Base-by-base conservation (phyloP, 2,329 filamentous ascomycete genomes). In the Mycosphaerella arachidis region DNA sequence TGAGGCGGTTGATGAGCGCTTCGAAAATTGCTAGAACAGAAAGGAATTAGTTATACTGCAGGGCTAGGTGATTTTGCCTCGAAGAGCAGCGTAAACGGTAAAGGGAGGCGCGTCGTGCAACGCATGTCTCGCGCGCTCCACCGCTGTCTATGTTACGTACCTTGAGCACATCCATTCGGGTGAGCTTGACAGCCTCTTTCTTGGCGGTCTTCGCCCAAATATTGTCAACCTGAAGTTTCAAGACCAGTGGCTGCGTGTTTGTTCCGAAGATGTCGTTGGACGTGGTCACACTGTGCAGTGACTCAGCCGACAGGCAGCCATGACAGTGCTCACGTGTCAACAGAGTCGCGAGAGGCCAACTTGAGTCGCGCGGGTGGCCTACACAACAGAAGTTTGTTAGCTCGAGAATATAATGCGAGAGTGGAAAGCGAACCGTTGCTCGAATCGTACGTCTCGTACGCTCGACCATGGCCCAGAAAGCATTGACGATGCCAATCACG, bases 1-100 rank as follows among this genome's bases (percentile, higher is more conserved):
- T 63, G 1, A 73, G 64, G 6, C 73, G 64, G 55, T 76, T 75
- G 61, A 76, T 66, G 57, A 74, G 69, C 6, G 71, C 69, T 45
- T 73, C 69, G 55, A 76, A 76, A 63, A 75, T 72, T 76, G 70
- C 60, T 24, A 24, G 24, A 24, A 24, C 24, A 24, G 24, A 24
- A 24, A 24, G 24, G 24, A 24, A 24, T 24, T 24, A 24, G 24
- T 24, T 24, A 24, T 24, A 24, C 24, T 24, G 24, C 24, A 24
- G 24, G 24, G 24, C 24, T 24, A 24, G 24, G 24, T 24, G 24
- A 24, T 24, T 1, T 24, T 24, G 24, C 2, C 24, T 24, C 24
- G 24, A 24, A 24, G 3, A 24, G 24, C 24, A 24, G 24, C 24
- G 24, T 24, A 24, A 24, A 24, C 24, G 24, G 24, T 24, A 24